Percentiles rank a stretch among this genome's conserved stretches.
Evolutionary conservation across 2,329 filamentous ascomycete species (phyloP).

Genomic region (Cercospora janseana): DNA sequence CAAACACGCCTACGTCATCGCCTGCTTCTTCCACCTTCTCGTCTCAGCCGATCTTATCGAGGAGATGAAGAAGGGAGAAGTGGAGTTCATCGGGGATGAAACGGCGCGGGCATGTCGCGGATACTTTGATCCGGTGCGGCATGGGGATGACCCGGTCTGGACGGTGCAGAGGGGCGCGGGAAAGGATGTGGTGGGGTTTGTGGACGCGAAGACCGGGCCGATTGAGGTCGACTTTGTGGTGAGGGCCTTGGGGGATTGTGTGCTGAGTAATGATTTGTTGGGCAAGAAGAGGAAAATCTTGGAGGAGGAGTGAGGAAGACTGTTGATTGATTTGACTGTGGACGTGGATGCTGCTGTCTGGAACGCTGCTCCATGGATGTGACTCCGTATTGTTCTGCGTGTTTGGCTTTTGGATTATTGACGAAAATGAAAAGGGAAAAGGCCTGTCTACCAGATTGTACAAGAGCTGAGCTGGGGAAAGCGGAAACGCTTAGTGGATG

Average conservation of each 20-base stretch:
- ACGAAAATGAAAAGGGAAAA: too few relatives aligned
- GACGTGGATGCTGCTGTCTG: too few relatives aligned
- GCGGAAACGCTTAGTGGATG: too few relatives aligned
- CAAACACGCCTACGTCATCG: slow-evolving; percentile 33
- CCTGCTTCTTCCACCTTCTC: slow-evolving; percentile 35
- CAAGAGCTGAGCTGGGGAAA: too few relatives aligned
- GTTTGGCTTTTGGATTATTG: too few relatives aligned
- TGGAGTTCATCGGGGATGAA: slow-evolving; percentile 34
- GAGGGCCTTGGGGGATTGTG: slow-evolving; percentile 26
- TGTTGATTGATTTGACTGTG: neutral
- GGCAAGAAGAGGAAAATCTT: slow-evolving; percentile 5
- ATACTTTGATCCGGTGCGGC: slow-evolving; percentile 22
- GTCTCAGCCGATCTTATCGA: slow-evolving; percentile 24
- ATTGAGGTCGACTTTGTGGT: slow-evolving; percentile 27
- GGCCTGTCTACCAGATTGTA: too few relatives aligned
- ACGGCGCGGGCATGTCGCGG: slow-evolving; percentile 28
- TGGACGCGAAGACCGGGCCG: slow-evolving; percentile 8
- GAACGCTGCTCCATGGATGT: too few relatives aligned
- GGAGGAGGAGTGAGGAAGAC: neutral
- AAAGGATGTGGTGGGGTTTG: slow-evolving; percentile 10
- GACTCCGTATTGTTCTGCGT: too few relatives aligned
- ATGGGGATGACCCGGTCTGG: slow-evolving; percentile 25
- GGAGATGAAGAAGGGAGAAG: slow-evolving; percentile 32
- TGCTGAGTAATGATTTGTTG: slow-evolving; percentile 18
- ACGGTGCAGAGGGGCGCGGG: slow-evolving; percentile 5